Evolutionary conservation across 805 yeast genomes (phyloP), one percentile per base, ranked within the genome.

Genomic region (Starmerella bacillaris): DNA sequence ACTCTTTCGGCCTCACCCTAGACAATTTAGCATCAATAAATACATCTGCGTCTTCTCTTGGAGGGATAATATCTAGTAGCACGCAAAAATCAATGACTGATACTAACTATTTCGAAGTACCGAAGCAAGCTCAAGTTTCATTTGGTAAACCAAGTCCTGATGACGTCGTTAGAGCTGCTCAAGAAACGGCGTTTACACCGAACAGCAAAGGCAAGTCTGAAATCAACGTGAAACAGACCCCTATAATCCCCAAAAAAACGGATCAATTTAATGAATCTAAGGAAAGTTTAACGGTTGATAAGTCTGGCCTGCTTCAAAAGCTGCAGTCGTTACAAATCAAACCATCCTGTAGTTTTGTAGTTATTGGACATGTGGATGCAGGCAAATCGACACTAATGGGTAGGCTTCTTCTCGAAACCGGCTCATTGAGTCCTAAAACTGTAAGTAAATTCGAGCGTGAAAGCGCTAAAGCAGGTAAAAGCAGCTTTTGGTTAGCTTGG

Each of bases 371-470:
- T 53, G 86, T 78, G 5, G 92, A 78, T 54, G 79, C 86, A 0
- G 92, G 92, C 12, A 78, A 78, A 49, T 74, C 83, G 2, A 78
- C 92, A 1, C 60, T 78, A 34, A 69, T 78, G 68, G 92, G 92
- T 5, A 56, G 89, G 31, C 52, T 78, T 26, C 53, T 78, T 27
- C 72, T 68, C 40, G 86, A 78, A 46, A 53, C 68, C 19, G 76
- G 77, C 5, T 71, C 72, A 2, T 72, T 78, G 4, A 77, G 74
- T 46, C 65, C 72, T 24, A 69, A 71, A 34, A 67, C 75, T 1
- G 62, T 77, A 9, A 69, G 72, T 46, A 74, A 71, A 45, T 58
- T 71, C 35, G 66, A 71, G 28, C 67, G 67, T 41, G 83, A 78
- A 42, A 68, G 79, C 21, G 74, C 70, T 26, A 65, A 62, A 31